Base-by-base conservation (phyloP, 1,284 basidiomycete genomes). In the Phellopilus nigrolimitatus region DNA sequence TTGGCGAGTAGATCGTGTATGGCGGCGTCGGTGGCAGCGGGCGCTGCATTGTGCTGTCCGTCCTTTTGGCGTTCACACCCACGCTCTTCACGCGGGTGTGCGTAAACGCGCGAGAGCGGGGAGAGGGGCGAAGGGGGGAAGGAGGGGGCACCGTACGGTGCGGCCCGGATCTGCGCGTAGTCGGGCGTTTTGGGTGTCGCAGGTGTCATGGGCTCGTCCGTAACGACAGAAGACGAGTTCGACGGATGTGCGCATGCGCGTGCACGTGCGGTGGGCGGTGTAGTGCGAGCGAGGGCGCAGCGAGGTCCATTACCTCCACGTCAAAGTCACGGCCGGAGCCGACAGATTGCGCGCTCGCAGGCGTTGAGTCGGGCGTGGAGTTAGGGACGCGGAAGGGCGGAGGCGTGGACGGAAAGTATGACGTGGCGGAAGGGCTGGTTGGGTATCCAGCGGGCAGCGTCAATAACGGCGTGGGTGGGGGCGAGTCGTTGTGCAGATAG, bases 401-500 rank as follows among this genome's bases (percentile, higher is more conserved):
- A 5, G 53, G 38, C n/a, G 53, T 41, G 6, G 24, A 22, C 7
- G 44, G 44, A 12, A 38, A 31, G 38, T 28, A 33, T 3, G 43
- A 46, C 30, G 24, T 13, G 13, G 40, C 9, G 17, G 31, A 25
- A 8, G 37, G 8, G 10, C 9, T 19, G 13, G 27, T 27, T 13
- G 10, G 9, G 36, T 25, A 30, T 10, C 13, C 21, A 15, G 10
- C 17, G 19, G 52, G 43, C n/a, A 17, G 15, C 12, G 41, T 51
- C 49, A 28, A 27, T 17, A 30, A 27, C 13, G 43, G 24, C 12
- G 34, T 30, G 17, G 39, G 31, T 4, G 51, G 40, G 15, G 54
- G 50, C 5, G 45, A 25, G 22, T 54, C 45, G 50, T n/a, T n/a
- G n/a, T 65, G 64, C 8, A 63, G 51, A 45, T 61, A 66, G 21